Conservation (phyloP, 306 rosid species). For the Citrullus amarus region DNA sequence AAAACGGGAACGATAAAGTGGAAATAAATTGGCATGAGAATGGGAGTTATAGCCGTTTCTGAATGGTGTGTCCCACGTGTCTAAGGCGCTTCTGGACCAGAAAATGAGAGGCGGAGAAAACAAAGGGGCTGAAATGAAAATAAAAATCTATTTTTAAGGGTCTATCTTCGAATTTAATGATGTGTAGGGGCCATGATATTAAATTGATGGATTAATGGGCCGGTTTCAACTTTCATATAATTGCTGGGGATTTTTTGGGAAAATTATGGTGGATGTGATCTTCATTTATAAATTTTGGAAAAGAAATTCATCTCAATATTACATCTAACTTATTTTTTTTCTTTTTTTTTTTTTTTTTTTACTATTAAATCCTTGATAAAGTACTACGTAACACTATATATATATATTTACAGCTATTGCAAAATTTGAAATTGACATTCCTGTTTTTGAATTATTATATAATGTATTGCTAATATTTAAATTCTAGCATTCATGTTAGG, state of each 20-base stretch:
- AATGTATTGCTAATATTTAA: too few species aligned
- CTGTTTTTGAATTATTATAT: too few species aligned
- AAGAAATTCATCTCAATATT: too few species aligned
- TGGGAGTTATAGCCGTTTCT: neutral
- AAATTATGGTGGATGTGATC: neutral
- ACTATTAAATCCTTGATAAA: too few species aligned
- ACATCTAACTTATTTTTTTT: too few species aligned
- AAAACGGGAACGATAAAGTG: neutral
- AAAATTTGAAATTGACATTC: too few species aligned
- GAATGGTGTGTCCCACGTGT: constrained; percentile 4
- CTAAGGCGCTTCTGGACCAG: neutral
- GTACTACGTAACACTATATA: too few species aligned
- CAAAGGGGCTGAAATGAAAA: neutral
- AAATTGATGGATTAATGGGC: neutral
- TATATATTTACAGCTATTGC: too few species aligned
- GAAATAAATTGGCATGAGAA: neutral
- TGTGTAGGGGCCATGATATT: neutral
- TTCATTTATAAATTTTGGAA: too few species aligned
- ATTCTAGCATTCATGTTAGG: too few species aligned
- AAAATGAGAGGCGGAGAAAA: neutral
- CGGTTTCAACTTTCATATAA: too few species aligned
- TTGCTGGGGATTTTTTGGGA: neutral
- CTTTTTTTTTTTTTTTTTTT: too few species aligned
- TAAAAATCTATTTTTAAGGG: neutral
- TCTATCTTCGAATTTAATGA: neutral